Evolutionary conservation across 2,329 filamentous ascomycete species (phyloP), one percentile per base, ranked within the genome.

Genomic region (Cordyceps farinosa): DNA sequence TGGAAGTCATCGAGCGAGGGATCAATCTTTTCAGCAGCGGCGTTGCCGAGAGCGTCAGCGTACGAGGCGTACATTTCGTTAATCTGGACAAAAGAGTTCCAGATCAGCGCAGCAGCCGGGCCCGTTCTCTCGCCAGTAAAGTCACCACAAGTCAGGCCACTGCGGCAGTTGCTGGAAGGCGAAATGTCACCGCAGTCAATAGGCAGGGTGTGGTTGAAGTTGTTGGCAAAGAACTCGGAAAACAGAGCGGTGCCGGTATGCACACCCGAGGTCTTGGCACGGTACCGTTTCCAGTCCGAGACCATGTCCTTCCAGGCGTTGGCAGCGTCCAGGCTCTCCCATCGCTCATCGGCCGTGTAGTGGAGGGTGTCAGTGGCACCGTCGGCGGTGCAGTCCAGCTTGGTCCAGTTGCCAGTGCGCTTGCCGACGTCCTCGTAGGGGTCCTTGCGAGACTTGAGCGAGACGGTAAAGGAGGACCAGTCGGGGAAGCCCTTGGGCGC

Each of bases 71-170:
- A 63, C 48, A 63, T 57, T 44, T 67, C 45, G 48, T 72, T 69
- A 47, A 72, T 66, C 10, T 44, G 47, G 10, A 69, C 55, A 8
- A 73, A 53, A 13, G 71, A 72, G 61, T 69, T 69, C 68, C 69
- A 71, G 57, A 72, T 69, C 17, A 66, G 17, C 15, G 64, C 38
- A 10, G 60, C 69, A 15, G 67, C 70, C 5, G 67, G 59, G 1
- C 69, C 68, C 2, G 70, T 69, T 10, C 54, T 47, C 15, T 34
- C 30, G 3, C 61, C 65, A 27, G 69, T 51, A 27, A 58, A 57
- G 45, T 64, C 61, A 17, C 44, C 44, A 48, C 62, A 59, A 29
- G 45, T 13, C 9, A 58, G 13, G 5, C 54, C 45, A 27, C 45
- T 45, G 29, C 56, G 42, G 34, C 56, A 59, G 22, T 59, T 59